These are phyloP conservation scores for Phyllosticta paracitricarpa DNA, from an alignment of 2,329 filamentous ascomycete genomes.

Conservation along the genomic window DNA sequence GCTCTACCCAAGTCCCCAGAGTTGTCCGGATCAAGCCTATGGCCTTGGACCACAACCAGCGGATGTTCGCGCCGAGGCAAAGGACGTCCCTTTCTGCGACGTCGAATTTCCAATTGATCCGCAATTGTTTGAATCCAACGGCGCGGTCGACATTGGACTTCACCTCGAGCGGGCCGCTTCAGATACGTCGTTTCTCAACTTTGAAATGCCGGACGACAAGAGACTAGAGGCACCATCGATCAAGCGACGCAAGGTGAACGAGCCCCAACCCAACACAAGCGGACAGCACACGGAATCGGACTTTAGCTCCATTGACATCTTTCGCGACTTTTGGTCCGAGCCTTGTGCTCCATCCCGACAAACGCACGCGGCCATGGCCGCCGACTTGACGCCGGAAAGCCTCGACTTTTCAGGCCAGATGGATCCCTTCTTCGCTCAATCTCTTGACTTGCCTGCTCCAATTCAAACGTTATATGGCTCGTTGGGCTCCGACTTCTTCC, in stretches of 20 bases:
- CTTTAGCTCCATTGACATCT: constrained; percentile 3
- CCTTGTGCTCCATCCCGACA: not conserved
- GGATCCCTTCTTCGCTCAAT: constrained; percentile 1
- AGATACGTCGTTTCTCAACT: not conserved
- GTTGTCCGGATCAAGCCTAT: constrained; percentile 1
- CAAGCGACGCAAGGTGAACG: constrained; percentile 4
- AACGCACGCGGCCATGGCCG: not conserved
- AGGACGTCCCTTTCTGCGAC: not conserved
- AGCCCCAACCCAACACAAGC: not conserved
- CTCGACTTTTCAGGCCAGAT: constrained; percentile 4
- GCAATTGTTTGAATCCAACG: constrained; percentile 2
- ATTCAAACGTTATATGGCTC: not conserved
- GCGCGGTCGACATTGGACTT: not conserved
- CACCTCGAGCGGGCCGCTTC: not conserved
- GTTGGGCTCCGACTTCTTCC: not conserved
- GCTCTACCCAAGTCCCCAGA: constrained; percentile 7
- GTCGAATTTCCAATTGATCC: constrained; percentile 7
- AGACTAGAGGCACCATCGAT: not conserved
- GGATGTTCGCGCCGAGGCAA: not conserved
- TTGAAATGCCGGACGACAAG: not conserved
- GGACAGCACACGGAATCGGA: not conserved
- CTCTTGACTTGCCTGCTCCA: not conserved
- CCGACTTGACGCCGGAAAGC: constrained; percentile 2
- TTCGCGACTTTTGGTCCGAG: constrained; percentile 8
- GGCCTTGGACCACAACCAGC: not conserved